Evolutionary conservation across 805 yeast genomes (phyloP).

Genomic region (Spathaspora boniae): DNA sequence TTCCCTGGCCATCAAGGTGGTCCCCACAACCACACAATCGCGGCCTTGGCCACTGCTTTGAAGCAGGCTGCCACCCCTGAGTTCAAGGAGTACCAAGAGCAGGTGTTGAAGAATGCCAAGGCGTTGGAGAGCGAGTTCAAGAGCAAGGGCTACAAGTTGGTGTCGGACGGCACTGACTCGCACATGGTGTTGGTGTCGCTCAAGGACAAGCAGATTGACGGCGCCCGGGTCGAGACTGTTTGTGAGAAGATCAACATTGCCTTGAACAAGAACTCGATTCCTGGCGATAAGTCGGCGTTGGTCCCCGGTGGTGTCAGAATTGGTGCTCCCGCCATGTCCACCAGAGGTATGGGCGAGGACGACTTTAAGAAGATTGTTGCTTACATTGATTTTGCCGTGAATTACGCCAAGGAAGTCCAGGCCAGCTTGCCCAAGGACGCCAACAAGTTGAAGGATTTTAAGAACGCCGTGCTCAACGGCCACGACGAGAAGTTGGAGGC

Average conservation of each 20-base stretch:
- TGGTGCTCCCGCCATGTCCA: constrained; percentile 98
- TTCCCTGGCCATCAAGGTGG: constrained; percentile 99
- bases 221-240: constrained; percentile 91
- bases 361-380: constrained; percentile 81
- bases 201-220: constrained; percentile 79
- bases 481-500: constrained; percentile 59
- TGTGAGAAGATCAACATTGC: constrained; percentile 91
- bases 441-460: constrained; percentile 94
- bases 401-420: constrained; percentile 75
- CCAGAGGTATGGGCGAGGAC: constrained; percentile 79
- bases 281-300: constrained; percentile 93
- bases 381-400: constrained; percentile 76
- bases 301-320: constrained; percentile 96
- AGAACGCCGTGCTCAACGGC: constrained; percentile 71
- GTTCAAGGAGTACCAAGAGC: constrained; percentile 79
- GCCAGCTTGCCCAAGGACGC: constrained; percentile 82
- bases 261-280: constrained; percentile 92
- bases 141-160: constrained; percentile 68
- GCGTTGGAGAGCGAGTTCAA: constrained; percentile 67
- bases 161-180: constrained; percentile 91
- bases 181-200: constrained; percentile 86
- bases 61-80: constrained; percentile 90
- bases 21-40: constrained; percentile 97
- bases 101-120: constrained; percentile 79
- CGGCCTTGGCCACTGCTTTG: constrained; percentile 93